A percentile compares a stretch with the other conserved stretches of the same genome.
phyloP scores from a whole-genome alignment of 495 filamentous ascomycete species.

The Entonaema liquescens region DNA sequence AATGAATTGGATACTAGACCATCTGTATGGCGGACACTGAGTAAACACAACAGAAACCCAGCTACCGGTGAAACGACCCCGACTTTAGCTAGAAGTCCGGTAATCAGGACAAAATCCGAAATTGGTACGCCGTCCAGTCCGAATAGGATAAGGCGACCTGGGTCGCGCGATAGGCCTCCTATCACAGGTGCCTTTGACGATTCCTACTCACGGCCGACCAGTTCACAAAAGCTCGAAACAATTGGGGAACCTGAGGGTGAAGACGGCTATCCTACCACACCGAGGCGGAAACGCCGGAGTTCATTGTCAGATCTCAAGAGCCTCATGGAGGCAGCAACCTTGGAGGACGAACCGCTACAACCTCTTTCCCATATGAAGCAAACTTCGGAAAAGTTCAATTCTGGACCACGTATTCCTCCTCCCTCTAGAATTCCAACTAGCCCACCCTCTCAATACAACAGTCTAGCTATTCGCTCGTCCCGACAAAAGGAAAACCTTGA shows the following conservation, averaged over 20 bases:
- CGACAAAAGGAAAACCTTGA: conserved; percentile 55
- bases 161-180: conserved; percentile 71
- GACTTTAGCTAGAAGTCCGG: conserved; percentile 69
- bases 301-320: conserved; percentile 88
- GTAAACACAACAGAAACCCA: conserved; percentile 75
- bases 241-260: conserved; percentile 61
- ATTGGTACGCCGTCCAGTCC: conserved; percentile 62
- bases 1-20: conserved; percentile 71
- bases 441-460: conserved; percentile 43
- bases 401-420: conserved; percentile 47
- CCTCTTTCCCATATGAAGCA: conserved; percentile 61
- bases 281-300: conserved; percentile 85
- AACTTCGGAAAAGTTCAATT: conserved; percentile 67
- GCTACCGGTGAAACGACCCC: conserved; percentile 60
- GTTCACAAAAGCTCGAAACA: conserved; percentile 58
- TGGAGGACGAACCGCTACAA: conserved; percentile 54
- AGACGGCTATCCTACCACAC: conserved; percentile 49
- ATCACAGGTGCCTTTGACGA: conserved; percentile 70
- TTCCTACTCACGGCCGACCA: conserved; percentile 52
- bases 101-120: conserved; percentile 85
- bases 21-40: conserved; percentile 87
- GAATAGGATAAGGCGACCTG: conserved; percentile 64
- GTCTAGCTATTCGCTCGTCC: conserved; percentile 43
- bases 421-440: conserved; percentile 58
- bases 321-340: conserved; percentile 58